These are phyloP conservation scores for Plectosphaerella cucumerina DNA, from an alignment of 2,329 filamentous ascomycete species.

Conservation along the genomic window DNA sequence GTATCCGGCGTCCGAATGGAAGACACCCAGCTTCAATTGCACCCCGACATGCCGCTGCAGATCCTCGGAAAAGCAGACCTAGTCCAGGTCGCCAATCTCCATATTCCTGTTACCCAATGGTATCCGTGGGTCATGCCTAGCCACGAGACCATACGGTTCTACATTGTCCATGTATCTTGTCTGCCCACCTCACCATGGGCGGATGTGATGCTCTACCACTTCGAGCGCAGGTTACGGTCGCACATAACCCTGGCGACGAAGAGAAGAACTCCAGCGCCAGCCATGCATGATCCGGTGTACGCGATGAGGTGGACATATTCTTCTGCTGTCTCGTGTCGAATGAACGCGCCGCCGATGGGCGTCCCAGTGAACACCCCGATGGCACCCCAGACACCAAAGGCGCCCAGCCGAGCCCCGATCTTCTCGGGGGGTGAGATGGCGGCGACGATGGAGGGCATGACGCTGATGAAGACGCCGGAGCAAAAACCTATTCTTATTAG, in stretches of 20 bases:
- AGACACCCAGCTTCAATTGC: no score
- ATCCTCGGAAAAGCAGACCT: no score
- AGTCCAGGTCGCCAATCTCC: no score
- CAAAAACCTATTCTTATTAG: not conserved
- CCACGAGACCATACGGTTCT: no score
- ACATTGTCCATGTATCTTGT: no score
- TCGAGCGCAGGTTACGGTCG: conserved; percentile 2
- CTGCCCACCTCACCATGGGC: not conserved
- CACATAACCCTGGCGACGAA: conserved; percentile 1
- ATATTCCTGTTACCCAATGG: no score
- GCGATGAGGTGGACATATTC: conserved; percentile 2
- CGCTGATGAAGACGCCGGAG: conserved; percentile 6
- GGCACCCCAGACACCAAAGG: conserved; percentile 3
- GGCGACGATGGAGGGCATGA: conserved; percentile 3
- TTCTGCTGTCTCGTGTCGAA: not conserved
- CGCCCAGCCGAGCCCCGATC: conserved; percentile 4
- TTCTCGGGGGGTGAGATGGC: conserved; percentile 1
- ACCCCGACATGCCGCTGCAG: no score
- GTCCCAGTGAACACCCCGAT: conserved; percentile 7
- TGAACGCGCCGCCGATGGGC: conserved; percentile 6
- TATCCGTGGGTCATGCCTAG: no score
- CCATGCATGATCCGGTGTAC: conserved; percentile 2
- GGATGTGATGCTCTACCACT: conserved; percentile 2
- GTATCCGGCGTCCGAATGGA: no score
- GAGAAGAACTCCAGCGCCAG: not conserved